phyloP scores from a whole-genome alignment of 306 rosid species.

The Notholithocarpus densiflorus region DNA sequence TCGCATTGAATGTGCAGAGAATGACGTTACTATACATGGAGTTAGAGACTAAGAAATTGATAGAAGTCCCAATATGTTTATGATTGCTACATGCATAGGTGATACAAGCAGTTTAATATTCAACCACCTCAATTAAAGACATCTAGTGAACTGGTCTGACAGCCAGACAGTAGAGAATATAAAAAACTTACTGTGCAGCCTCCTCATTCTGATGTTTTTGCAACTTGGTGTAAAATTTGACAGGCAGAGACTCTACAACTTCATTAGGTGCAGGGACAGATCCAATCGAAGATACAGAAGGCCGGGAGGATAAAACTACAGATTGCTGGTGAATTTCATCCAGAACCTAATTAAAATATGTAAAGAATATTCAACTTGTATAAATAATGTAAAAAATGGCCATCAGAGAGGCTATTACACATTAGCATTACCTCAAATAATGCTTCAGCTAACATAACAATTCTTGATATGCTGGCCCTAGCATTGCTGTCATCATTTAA shows the following conservation, averaged over 20 bases:
- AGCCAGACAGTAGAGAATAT: not conserved
- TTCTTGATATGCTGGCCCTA: slow-evolving; percentile 98
- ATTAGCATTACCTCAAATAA: slow-evolving; percentile 78
- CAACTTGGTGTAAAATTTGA: slow-evolving; percentile 66
- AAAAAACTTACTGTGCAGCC: slow-evolving; percentile 77
- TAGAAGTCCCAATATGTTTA: not conserved
- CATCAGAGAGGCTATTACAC: slow-evolving; percentile 14
- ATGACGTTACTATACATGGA: not conserved
- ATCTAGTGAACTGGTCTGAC: not conserved
- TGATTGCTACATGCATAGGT: not conserved
- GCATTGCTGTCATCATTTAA: slow-evolving; percentile 69
- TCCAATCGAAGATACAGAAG: slow-evolving; percentile 92
- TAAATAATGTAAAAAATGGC: slow-evolving; percentile 32
- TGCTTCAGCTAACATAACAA: slow-evolving; percentile 98
- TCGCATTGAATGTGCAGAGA: not conserved
- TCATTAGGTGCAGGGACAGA: slow-evolving; percentile 95
- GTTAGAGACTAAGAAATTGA: not conserved
- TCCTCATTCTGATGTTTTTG: slow-evolving; percentile 79
- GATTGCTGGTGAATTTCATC: slow-evolving; percentile 99
- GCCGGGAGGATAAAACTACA: slow-evolving; percentile 88
- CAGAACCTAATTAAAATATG: slow-evolving; percentile 95
- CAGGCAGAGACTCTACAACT: slow-evolving; percentile 94
- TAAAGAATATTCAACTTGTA: slow-evolving; percentile 51
- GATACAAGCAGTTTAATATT: not conserved
- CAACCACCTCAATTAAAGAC: not conserved